Evolutionary conservation across 2,329 filamentous ascomycete genomes (phyloP), one percentile per base, ranked within the genome.

Genomic region (Canariomyces notabilis): DNA sequence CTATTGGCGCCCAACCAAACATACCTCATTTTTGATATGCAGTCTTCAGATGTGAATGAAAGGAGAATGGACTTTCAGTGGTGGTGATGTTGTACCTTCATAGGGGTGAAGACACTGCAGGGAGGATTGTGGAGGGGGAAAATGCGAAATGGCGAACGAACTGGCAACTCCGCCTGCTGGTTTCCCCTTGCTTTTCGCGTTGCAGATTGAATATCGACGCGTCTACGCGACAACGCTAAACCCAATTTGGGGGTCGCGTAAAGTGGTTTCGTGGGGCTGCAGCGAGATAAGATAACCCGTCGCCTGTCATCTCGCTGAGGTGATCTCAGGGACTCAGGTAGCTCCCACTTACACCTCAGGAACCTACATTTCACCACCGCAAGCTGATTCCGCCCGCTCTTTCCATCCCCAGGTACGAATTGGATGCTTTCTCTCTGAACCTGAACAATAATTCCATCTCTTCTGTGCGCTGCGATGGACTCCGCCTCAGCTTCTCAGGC

Each of bases 391-490:
- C 11, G 11, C 22, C 11, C 11, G 22, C 22, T 26, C 11, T 9
- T 29, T 29, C 26, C 26, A 29, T 29, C 26, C 9, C 26, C 26
- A 29, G 26, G 14, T 11, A 8, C 26, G 26, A 31, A 15, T 32
- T 36, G 11, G 8, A 29, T 29, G 26, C 4, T 29, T 29, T 29
- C 26, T 26, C 4, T 9, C 26, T 9, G 11, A n/a, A 2, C 19
- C 23, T 36, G 9, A 34, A 2, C 36, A 16, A 15, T 6, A 3
- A 23, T 29, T 32, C 26, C 18, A n/a, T 36, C 31, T 12, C 22
- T 16, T 21, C 12, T 11, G 4, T 29, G 26, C 8, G 26, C 26
- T 12, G 44, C 59, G 29, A 65, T 72, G 64, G 67, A 72, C 56
- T 56, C 69, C 38, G 55, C 64, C 20, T 49, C 63, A 14, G 56